Conservation (phyloP, 2,329 filamentous ascomycete genomes). For the Microcyclosporella mali region DNA sequence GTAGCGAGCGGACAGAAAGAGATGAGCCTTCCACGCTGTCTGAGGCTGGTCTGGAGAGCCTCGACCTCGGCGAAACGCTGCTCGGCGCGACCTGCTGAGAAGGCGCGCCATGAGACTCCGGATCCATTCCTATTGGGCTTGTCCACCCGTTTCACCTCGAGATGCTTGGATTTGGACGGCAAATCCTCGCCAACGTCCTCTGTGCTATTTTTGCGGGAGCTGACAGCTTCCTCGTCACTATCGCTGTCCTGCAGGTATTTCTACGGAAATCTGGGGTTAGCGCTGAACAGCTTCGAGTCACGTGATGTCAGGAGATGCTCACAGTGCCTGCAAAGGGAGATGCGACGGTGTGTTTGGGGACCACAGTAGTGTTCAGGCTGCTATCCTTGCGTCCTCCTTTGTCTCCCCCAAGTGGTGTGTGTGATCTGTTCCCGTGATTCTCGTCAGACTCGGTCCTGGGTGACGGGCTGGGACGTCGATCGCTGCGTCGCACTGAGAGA, state of each 20-base stretch:
- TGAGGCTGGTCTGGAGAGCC: slow-evolving; percentile 28
- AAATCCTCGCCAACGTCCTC: slow-evolving; percentile 11
- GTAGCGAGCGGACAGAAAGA: slow-evolving; percentile 28
- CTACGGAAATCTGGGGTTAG: slow-evolving; percentile 17
- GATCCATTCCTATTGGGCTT: slow-evolving; percentile 29
- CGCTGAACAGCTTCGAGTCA: slow-evolving; percentile 8
- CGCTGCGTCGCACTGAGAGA: slow-evolving; percentile 13
- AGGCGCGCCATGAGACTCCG: slow-evolving; percentile 32
- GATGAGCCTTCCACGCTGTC: slow-evolving; percentile 29
- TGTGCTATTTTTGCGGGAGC: slow-evolving; percentile 25
- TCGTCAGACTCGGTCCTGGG: slow-evolving; percentile 20
- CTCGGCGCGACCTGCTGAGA: slow-evolving; percentile 29
- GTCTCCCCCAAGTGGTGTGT: slow-evolving; percentile 22
- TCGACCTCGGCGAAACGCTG: slow-evolving; percentile 30
- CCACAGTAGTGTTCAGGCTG: slow-evolving; percentile 7
- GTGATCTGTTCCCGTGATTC: slow-evolving; percentile 14
- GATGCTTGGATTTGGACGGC: slow-evolving; percentile 12
- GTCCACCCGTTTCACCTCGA: slow-evolving; percentile 28
- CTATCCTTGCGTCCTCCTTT: slow-evolving; percentile 7
- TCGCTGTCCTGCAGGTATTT: slow-evolving; percentile 33
- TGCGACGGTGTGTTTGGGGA: slow-evolving; percentile 29
- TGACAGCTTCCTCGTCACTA: slow-evolving; percentile 26
- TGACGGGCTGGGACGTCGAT: slow-evolving; percentile 25
- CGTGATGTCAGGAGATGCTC: slow-evolving; percentile 7
- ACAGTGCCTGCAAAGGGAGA: slow-evolving; percentile 32